Base-by-base conservation (phyloP, 1,139 yeast genomes). In the Scheffersomyces quercinus region DNA sequence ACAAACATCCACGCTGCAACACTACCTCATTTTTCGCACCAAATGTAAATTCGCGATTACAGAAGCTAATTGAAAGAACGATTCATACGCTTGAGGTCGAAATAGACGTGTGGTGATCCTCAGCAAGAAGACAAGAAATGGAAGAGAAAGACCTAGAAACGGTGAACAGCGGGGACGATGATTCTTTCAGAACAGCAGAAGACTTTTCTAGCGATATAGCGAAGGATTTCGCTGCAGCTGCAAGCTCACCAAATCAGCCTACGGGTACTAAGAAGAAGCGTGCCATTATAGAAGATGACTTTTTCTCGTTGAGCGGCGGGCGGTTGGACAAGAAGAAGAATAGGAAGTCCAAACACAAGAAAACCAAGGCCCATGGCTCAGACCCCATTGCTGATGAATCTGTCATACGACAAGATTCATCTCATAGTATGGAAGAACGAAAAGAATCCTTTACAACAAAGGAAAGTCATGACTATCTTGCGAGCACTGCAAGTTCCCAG, bases 301-400 rank as follows among this genome's bases (percentile, higher is more conserved):
- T 53, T 48, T 54, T 54, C 43, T 50, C 58, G 8, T 39, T 54
- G 28, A 41, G 51, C 13, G 37, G 49, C 12, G 26, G 26, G 9
- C 43, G 43, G 14, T 37, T 39, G 5, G 44, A 44, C 26, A 45
- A 47, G 43, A 52, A 49, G 36, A 55, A 50, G 40, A 58, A 55
- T 47, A 64, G 58, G 48, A 61, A 60, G 47, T 35, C 42, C 15
- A 53, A 51, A 40, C 38, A 39, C 30, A 58, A 60, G 47, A 53
- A 48, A 40, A 46, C 45, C 24, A 52, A 50, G 40, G 3, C 33
- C 11, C 33, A 20, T 20, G 13, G 10, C 5, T 5, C 36, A 13
- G 35, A 31, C 5, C 10, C 35, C 3, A 29, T n/a, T 28, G 28
- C 12, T 16, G 35, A 13, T 20, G 29, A 28, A 33, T 10, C 24